Percentiles rank a stretch among this genome's conserved stretches.
Conservation (phyloP, 495 filamentous ascomycete genomes). For the Saxophila tyrrhenica region DNA sequence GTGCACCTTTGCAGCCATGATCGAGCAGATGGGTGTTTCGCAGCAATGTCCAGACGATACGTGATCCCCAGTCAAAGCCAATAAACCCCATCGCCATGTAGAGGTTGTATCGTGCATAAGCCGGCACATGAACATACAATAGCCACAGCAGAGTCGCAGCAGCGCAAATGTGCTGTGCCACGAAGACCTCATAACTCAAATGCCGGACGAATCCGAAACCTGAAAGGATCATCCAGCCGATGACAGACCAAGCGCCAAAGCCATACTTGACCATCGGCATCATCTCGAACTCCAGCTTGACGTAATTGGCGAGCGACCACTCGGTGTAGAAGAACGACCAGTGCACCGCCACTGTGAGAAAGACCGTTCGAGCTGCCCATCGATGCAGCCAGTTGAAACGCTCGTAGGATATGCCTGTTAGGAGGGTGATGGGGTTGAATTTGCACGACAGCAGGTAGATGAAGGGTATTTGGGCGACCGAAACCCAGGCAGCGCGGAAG, state of each 20-base stretch:
- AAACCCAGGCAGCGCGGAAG: conserved; percentile 26
- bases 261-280: conserved; percentile 26
- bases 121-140: conserved; percentile 21
- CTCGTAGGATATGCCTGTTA: conserved; percentile 24
- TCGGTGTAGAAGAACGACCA: conserved; percentile 22
- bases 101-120: conserved; percentile 18
- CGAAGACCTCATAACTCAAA: conserved; percentile 13
- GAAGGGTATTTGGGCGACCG: conserved; percentile 23
- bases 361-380: conserved; percentile 21
- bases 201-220: conserved; percentile 17
- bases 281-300: conserved; percentile 16
- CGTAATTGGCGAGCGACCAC: conserved; percentile 18
- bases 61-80: conserved; percentile 12
- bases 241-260: conserved; percentile 19
- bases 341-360: conserved; percentile 22
- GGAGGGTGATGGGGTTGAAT: conserved; percentile 17
- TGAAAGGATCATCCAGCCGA: conserved; percentile 20
- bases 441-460: conserved; percentile 23
- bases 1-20: not conserved
- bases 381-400: conserved; percentile 26
- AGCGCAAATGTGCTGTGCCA: conserved; percentile 16
- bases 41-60: conserved; percentile 9
- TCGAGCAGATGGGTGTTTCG: conserved; percentile 11
- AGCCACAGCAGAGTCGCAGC: conserved; percentile 20
- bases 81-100: conserved; percentile 16